Base-by-base conservation (phyloP, 257 asterid species). In the Nicotiana benthamiana region DNA sequence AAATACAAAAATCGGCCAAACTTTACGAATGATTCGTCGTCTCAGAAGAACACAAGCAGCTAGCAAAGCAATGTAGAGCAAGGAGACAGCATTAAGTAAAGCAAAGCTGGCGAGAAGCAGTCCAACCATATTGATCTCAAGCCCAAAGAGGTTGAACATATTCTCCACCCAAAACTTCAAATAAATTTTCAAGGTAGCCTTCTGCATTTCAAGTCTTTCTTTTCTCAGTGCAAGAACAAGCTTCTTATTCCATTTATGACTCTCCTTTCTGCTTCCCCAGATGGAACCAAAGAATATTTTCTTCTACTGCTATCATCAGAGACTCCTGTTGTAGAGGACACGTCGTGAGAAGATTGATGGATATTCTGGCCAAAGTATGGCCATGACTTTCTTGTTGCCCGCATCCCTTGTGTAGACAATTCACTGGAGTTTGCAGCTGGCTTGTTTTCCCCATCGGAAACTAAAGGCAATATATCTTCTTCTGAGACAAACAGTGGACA, bases 121-220 rank as follows among this genome's bases (percentile, higher is more conserved):
- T 34, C 89, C 95, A 27, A 92, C 83, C 99, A 96, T 96, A 84
- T 91, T 94, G 84, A 96, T 94, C 94, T 96, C 98, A 81, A 96
- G 99, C 82, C 99, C 99, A 80, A 92, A 92, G 80, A 96, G 97
- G 84, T 91, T 96, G 89, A 92, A 96, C 97, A 96, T 86, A 87
- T 96, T 96, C 87, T 96, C 99, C 64, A 88, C 87, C 99, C 99
- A 94, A 88, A 91, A 96, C 88, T 90, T 96, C 88, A 96, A 87
- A 85, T 96, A 96, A 64, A 93, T 92, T 89, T 92, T 92, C 53
- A 96, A 85, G 40, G 95, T 90, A 48, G 90, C 85, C 90, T 91
- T 94, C 85, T 96, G 99, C 90, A 90, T 89, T 81, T 90, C 97
- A 85, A 91, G 92, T 82, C 99, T 93, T 89, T 96, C 99, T 84